phyloP scores from a whole-genome alignment of 106 monocot genomes.

The Posidonia australis region DNA sequence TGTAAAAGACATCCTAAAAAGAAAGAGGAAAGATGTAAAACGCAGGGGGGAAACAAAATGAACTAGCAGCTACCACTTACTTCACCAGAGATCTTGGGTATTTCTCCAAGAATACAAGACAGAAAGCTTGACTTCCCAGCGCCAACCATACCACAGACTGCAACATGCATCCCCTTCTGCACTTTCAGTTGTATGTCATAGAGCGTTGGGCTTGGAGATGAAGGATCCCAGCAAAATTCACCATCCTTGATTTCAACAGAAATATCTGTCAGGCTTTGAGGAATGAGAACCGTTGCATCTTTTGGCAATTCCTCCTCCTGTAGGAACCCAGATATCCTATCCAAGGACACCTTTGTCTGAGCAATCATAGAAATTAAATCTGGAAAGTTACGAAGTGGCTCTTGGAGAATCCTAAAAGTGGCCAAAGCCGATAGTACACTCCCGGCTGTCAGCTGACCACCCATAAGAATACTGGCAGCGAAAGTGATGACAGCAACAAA shows the following conservation, averaged over 20 bases:
- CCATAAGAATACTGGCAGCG: conserved; percentile 65
- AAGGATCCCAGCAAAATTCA: conserved; percentile 79
- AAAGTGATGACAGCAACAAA: conserved; percentile 88
- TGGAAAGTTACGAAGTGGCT: conserved; percentile 88
- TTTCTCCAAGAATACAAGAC: conserved; percentile 89
- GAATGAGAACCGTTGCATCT: conserved; percentile 58
- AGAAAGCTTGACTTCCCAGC: conserved; percentile 89
- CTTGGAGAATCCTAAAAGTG: conserved; percentile 90
- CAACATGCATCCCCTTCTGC: conserved; percentile 64
- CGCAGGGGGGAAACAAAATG: neutral
- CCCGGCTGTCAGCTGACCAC: conserved; percentile 75
- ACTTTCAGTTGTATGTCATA: conserved; percentile 52
- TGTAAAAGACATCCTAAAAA: neutral
- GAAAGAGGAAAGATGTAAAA: neutral
- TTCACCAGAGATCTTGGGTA: conserved; percentile 91
- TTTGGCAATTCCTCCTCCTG: conserved; percentile 64
- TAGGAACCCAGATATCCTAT: conserved; percentile 66
- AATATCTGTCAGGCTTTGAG: conserved; percentile 31
- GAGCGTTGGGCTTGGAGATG: conserved; percentile 46
- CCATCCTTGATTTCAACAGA: conserved; percentile 81
- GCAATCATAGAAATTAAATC: conserved; percentile 86
- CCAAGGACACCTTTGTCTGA: conserved; percentile 90
- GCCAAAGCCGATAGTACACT: conserved; percentile 86
- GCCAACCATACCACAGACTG: conserved; percentile 90
- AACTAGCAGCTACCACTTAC: conserved; percentile 33